Base-by-base conservation (phyloP, 306 rosid genomes). In the Canavalia ensiformis region DNA sequence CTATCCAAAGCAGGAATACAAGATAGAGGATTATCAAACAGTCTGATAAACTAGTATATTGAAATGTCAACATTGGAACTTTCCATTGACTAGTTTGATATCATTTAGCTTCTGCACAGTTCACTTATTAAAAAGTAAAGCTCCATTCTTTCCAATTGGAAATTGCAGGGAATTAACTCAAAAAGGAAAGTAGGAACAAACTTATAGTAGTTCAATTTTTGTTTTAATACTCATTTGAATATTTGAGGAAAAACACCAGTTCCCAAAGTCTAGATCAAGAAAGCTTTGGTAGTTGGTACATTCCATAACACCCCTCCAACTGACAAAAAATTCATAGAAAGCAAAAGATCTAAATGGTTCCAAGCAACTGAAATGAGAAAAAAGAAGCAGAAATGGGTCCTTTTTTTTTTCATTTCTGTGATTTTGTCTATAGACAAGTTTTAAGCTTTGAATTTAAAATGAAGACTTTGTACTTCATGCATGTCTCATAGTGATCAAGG, bases 231-330 rank as follows among this genome's bases (percentile, higher is more conserved):
- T 46, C 44, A 57, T 68, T 45, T 37, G 55, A 45, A n/a, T n/a
- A 60, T 33, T 8, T 45, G 42, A 64, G 62, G 75, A 72, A 69
- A 35, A 77, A 44, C 45, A 18, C 13, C 13, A 33, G 44, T 83
- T 69, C 7, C 12, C 72, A 65, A 44, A 55, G 28, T 59, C 64
- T 47, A 58, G 30, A 50, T 9, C 33, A 29, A 8, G 28, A 74
- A 67, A 46, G 44, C 30, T 29, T 72, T 37, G 18, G 59, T 6
- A 54, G 57, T 41, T 77, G 31, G 57, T 34, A 52, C 39, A 63
- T 63, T 73, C 58, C 30, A 56, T 46, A 35, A 42, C 46, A 68
- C 51, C 51, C 70, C 63, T 34, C 58, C 49, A 59, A 63, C 45
- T 46, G 42, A 81, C 72, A 50, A 8, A 34, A 57, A 47, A 63